These are phyloP conservation scores for Arabidopsis lyrata DNA, from an alignment of 441 rosid species.

Conservation along the genomic window DNA sequence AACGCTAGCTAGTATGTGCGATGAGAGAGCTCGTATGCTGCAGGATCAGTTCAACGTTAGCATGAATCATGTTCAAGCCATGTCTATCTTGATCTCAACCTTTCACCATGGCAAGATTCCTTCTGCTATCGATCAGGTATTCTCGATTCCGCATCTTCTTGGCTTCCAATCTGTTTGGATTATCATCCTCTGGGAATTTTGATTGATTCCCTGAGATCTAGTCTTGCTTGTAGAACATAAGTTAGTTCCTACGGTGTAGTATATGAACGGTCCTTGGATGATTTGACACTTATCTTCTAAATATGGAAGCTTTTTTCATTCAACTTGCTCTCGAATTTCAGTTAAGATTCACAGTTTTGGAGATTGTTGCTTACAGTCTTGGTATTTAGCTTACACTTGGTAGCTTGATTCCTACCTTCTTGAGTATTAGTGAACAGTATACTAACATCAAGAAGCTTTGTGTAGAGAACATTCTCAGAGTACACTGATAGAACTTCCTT, in stretches of 20 bases:
- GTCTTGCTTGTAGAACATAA: constrained; percentile 6
- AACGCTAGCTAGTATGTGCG: constrained; percentile 83
- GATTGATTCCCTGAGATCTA: background rate
- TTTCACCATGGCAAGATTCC: constrained; percentile 89
- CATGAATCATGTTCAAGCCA: constrained; percentile 95
- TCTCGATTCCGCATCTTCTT: background rate
- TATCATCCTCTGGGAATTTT: background rate
- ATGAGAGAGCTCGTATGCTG: constrained; percentile 93
- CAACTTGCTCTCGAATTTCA: background rate
- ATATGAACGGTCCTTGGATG: background rate
- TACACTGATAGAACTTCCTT: constrained; percentile 94
- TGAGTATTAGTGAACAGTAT: constrained; percentile 2
- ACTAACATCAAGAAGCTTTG: constrained; percentile 12
- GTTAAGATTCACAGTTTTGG: background rate
- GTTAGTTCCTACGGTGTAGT: constrained; percentile 1
- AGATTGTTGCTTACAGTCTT: background rate
- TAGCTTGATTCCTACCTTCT: background rate
- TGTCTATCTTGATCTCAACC: constrained; percentile 89
- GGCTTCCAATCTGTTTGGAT: background rate
- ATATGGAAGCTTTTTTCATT: background rate
- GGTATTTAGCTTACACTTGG: background rate
- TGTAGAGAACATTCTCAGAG: constrained; percentile 83
- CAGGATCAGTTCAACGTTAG: constrained; percentile 98
- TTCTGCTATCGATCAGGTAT: constrained; percentile 93
- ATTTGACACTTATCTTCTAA: background rate